These are phyloP conservation scores for Plantago coronopus DNA, from an alignment of 305 asterid species.

Conservation along the genomic window DNA sequence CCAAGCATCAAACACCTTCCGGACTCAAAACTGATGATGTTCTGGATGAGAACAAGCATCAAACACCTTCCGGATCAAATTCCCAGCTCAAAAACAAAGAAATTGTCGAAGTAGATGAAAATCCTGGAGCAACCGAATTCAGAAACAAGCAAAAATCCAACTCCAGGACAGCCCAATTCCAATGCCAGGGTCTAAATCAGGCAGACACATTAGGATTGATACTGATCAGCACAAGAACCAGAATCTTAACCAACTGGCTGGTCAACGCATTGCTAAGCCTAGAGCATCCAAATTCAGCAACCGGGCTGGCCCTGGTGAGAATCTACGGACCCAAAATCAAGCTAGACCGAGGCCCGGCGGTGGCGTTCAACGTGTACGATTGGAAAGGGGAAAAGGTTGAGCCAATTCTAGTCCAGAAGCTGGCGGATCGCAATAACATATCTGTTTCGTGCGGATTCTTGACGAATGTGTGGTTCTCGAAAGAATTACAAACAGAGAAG, in stretches of 20 bases:
- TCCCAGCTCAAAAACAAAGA: slow-evolving; percentile 12
- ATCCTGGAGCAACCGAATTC: neutral
- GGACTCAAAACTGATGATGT: too few relatives aligned
- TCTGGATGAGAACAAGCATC: too few relatives aligned
- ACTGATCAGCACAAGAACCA: slow-evolving; percentile 50
- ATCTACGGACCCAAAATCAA: slow-evolving; percentile 59
- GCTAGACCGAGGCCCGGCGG: slow-evolving; percentile 54
- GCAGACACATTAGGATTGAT: slow-evolving; percentile 71
- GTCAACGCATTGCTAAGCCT: slow-evolving; percentile 57
- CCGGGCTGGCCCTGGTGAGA: slow-evolving; percentile 38
- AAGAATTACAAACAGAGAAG: slow-evolving; percentile 32
- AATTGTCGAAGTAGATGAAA: slow-evolving; percentile 25
- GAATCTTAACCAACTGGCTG: slow-evolving; percentile 61
- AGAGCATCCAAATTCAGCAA: slow-evolving; percentile 57
- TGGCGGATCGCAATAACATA: slow-evolving; percentile 67
- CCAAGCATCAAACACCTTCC: neutral
- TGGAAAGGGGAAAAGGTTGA: slow-evolving; percentile 78
- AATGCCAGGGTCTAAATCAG: slow-evolving; percentile 60
- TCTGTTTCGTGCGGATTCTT: slow-evolving; percentile 53
- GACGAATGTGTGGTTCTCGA: slow-evolving; percentile 46
- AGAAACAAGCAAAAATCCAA: slow-evolving; percentile 11
- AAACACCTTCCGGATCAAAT: too few relatives aligned
- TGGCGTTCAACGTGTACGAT: slow-evolving; percentile 74
- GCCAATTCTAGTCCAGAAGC: slow-evolving; percentile 63
- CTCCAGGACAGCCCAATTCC: slow-evolving; percentile 18